These are phyloP conservation scores for Aureobasidium sp. DNA, from an alignment of 2,329 filamentous ascomycete species.

Conservation along the genomic window DNA sequence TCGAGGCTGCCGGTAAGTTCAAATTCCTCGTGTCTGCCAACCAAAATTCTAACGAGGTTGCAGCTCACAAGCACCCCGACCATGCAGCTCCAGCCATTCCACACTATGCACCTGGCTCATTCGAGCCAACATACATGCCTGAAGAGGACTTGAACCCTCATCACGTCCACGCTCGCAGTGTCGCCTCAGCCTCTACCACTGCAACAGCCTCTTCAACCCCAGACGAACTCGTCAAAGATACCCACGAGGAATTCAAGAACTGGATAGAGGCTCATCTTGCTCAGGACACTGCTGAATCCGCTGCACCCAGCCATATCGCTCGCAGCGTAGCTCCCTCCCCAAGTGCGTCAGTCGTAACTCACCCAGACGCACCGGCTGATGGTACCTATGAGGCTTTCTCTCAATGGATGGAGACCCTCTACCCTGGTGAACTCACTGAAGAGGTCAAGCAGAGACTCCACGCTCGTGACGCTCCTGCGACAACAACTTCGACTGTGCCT, in stretches of 20 bases:
- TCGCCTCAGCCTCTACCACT: not conserved
- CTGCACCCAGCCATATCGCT: not conserved
- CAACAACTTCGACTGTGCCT: not conserved
- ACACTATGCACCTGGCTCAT: not conserved
- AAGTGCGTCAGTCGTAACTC: not conserved
- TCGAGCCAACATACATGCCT: slow-evolving; percentile 13
- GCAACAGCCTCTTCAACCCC: not conserved
- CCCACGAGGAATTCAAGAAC: not conserved
- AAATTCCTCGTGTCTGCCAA: not conserved
- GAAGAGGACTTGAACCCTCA: not conserved
- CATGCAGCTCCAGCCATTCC: not conserved
- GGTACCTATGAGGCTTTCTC: not conserved
- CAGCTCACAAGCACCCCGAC: not conserved
- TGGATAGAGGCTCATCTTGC: not conserved
- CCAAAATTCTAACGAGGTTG: not conserved
- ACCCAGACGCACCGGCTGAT: not conserved
- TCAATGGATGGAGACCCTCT: not conserved
- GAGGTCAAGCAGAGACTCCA: not conserved
- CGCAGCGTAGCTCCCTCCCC: not conserved
- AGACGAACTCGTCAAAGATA: not conserved
- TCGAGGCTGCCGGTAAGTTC: not conserved
- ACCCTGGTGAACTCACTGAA: not conserved
- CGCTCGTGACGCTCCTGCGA: not conserved
- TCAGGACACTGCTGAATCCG: not conserved
- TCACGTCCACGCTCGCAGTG: not conserved